Evolutionary conservation across 225 moss, liverwort and hornwort species (phyloP).

Genomic region (Sphagnum contortum): DNA sequence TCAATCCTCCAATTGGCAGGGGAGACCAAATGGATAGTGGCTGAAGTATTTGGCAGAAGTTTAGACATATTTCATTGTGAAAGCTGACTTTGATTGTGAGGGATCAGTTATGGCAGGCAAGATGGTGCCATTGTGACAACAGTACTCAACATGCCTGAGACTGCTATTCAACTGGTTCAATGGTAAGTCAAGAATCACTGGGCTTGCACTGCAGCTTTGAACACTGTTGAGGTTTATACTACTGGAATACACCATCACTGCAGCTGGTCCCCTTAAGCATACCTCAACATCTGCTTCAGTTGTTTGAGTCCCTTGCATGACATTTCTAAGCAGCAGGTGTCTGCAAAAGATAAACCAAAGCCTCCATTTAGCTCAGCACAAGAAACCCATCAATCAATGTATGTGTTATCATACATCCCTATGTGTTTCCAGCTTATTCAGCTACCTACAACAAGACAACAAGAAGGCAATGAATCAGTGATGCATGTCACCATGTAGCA

Average conservation of each 20-base stretch:
- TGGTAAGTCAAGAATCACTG: slow-evolving; percentile 62
- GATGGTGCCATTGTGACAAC: slow-evolving; percentile 78
- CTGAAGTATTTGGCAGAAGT: slow-evolving; percentile 19
- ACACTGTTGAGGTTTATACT: slow-evolving; percentile 49
- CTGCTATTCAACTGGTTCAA: slow-evolving; percentile 16
- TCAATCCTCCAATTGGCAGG: slow-evolving; percentile 49
- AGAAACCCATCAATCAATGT: too few relatives aligned
- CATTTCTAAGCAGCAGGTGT: slow-evolving; percentile 62
- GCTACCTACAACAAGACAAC: too few relatives aligned
- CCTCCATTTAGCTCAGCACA: too few relatives aligned
- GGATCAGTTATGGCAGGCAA: slow-evolving; percentile 60
- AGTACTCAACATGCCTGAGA: slow-evolving; percentile 44
- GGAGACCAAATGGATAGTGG: slow-evolving; percentile 29
- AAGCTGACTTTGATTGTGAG: slow-evolving; percentile 47
- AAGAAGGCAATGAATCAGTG: too few relatives aligned
- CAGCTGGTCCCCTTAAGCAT: slow-evolving; percentile 57
- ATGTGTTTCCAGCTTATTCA: too few relatives aligned
- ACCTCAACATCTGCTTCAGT: slow-evolving; percentile 33
- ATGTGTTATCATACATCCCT: too few relatives aligned
- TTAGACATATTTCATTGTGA: slow-evolving; percentile 41
- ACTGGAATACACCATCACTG: slow-evolving; percentile 5
- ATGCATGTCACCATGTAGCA: too few relatives aligned
- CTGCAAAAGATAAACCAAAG: slow-evolving; percentile 19
- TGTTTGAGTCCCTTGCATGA: slow-evolving; percentile 71
- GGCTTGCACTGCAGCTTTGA: slow-evolving; percentile 54